phyloP scores from a whole-genome alignment of 805 yeast genomes.

The Blastobotrys parvus region DNA sequence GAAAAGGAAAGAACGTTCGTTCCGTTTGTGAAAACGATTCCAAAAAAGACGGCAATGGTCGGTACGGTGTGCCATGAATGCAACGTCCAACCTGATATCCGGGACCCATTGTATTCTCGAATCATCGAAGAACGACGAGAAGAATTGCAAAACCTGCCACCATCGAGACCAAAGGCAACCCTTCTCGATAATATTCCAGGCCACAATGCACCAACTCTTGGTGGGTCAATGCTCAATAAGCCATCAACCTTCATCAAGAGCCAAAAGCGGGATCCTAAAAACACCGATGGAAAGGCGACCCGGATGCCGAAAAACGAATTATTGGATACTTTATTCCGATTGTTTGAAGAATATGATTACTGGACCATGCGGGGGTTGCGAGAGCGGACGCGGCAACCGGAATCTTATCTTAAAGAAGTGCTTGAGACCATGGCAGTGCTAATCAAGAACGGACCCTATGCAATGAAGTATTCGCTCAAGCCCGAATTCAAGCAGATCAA shows the following conservation, averaged over 20 bases:
- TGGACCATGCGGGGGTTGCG: conserved; percentile 93
- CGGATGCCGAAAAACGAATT: conserved; percentile 91
- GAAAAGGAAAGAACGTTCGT: conserved; percentile 35
- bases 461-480: conserved; percentile 80
- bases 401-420: conserved; percentile 76
- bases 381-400: conserved; percentile 94
- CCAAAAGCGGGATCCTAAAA: conserved; percentile 28
- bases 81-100: conserved; percentile 69
- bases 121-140: conserved; percentile 50
- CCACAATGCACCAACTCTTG: conserved; percentile 76
- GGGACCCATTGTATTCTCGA: conserved; percentile 61
- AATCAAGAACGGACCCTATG: conserved; percentile 93
- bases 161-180: conserved; percentile 55
- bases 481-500: conserved; percentile 78
- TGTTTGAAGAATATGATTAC: conserved; percentile 91
- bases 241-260: conserved; percentile 50
- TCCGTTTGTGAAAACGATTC: conserved; percentile 83
- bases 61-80: conserved; percentile 94
- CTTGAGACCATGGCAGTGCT: conserved; percentile 82
- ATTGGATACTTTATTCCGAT: conserved; percentile 75
- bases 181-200: conserved; percentile 77
- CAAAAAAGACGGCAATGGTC: conserved; percentile 73
- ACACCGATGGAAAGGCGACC: conserved; percentile 75
- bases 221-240: conserved; percentile 69
- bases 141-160: conserved; percentile 32